Conservation (phyloP, 768 basidiomycete species). For the Hygrocybe punicea region DNA sequence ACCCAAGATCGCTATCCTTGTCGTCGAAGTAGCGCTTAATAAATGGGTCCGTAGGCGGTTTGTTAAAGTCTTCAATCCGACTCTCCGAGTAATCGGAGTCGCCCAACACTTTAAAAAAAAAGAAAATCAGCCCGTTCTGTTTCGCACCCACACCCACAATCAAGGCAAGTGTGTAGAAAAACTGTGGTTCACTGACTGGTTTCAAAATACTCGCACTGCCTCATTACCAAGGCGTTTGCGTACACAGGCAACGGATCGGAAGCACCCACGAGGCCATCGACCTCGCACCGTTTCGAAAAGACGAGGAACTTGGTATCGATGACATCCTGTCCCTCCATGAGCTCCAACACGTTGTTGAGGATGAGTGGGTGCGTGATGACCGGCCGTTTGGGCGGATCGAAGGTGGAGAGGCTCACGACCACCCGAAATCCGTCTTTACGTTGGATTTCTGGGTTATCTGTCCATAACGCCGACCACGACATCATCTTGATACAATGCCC, state of each 20-base stretch:
- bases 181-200: constrained; percentile 2
- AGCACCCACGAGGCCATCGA: background rate
- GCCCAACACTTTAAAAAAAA: background rate
- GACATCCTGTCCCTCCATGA: constrained; percentile 4
- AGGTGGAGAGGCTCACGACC: background rate
- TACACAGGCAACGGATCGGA: constrained; percentile 6
- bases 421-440: constrained; percentile 4
- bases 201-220: constrained; percentile 5
- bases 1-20: constrained; percentile 7
- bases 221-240: constrained; percentile 1
- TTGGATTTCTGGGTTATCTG: constrained; percentile 1
- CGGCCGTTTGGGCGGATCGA: background rate
- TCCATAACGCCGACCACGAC: constrained; percentile 1
- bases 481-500: background rate
- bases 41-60: background rate
- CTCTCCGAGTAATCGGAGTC: background rate
- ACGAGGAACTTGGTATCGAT: constrained; percentile 8
- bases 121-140: too few species aligned
- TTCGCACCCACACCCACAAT: too few species aligned
- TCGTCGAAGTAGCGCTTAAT: constrained; percentile 4
- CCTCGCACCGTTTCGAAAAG: background rate
- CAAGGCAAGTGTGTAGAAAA: too few species aligned
- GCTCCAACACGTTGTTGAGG: background rate
- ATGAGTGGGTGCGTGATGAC: background rate
- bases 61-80: background rate